Evolutionary conservation across 78 protist genomes (phyloP).

Genomic region (Polysphondylium violaceum): DNA sequence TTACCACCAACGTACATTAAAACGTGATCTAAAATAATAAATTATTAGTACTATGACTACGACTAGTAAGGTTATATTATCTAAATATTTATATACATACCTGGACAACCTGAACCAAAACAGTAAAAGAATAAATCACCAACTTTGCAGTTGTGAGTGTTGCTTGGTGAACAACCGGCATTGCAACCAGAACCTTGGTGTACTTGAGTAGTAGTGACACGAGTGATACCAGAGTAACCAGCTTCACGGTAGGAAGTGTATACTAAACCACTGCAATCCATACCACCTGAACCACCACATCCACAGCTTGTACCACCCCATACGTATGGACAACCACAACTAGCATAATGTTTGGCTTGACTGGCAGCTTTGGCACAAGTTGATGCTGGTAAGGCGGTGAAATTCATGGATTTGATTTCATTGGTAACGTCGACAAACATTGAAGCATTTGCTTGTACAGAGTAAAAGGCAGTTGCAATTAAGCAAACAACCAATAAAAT

Average conservation of each 20-base stretch:
- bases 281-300: constrained; percentile 75
- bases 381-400: constrained; percentile 1
- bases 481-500: too few species aligned
- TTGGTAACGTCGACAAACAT: too few species aligned
- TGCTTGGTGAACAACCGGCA: constrained; percentile 16
- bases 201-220: constrained; percentile 43
- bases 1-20: constrained; percentile 42
- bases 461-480: too few species aligned
- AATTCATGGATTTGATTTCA: constrained; percentile 1
- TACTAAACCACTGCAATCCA: constrained; percentile 69
- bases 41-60: not conserved
- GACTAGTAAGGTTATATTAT: not conserved
- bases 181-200: constrained; percentile 51
- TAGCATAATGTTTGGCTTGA: constrained; percentile 22
- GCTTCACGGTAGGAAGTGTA: constrained; percentile 63
- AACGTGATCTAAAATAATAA: not conserved
- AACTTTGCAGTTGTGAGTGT: constrained; percentile 23
- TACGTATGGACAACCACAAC: constrained; percentile 65
- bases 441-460: too few species aligned
- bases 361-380: constrained; percentile 13
- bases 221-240: constrained; percentile 58
- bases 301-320: constrained; percentile 65
- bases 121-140: constrained; percentile 74
- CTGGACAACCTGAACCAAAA: constrained; percentile 11
- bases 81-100: not conserved